These are phyloP conservation scores for Diaporthe destruens DNA, from an alignment of 2,329 filamentous ascomycete genomes.

Conservation along the genomic window DNA sequence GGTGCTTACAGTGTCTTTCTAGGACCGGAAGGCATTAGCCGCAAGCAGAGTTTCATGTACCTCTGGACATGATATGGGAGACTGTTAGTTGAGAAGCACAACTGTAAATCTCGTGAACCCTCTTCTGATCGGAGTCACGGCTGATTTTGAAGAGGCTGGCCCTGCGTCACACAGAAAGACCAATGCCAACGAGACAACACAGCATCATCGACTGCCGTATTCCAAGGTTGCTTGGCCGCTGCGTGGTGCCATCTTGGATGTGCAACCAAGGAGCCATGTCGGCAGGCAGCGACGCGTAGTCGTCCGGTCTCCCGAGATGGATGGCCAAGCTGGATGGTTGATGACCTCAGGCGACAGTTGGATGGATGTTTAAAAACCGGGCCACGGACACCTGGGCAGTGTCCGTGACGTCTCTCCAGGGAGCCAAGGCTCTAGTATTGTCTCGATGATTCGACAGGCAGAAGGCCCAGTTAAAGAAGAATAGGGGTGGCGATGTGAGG, in stretches of 20 bases:
- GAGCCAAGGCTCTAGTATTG: no score
- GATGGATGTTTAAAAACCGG: conserved; percentile 1
- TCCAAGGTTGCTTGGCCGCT: neutral
- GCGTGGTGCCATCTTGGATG: neutral
- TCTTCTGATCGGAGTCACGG: conserved; percentile 5
- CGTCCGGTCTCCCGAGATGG: conserved; percentile 12
- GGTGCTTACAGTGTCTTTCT: neutral
- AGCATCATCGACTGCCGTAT: neutral
- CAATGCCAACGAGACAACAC: neutral
- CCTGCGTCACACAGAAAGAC: no score
- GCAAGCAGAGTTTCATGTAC: no score
- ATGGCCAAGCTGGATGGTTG: neutral
- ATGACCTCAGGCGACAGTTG: conserved; percentile 19
- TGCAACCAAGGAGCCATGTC: neutral
- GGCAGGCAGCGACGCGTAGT: conserved; percentile 9
- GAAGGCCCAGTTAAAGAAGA: conserved; percentile 8
- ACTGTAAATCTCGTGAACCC: neutral
- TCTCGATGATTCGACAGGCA: conserved; percentile 11
- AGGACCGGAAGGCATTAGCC: no score
- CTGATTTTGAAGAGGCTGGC: neutral
- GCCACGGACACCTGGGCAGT: neutral
- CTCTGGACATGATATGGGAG: neutral
- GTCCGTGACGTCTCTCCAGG: conserved; percentile 9
- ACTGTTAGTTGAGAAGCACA: neutral
- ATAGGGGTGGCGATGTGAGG: conserved; percentile 23